These are phyloP conservation scores for Ascoidea rubescens DNA, from an alignment of 805 yeast species.

Conservation along the genomic window DNA sequence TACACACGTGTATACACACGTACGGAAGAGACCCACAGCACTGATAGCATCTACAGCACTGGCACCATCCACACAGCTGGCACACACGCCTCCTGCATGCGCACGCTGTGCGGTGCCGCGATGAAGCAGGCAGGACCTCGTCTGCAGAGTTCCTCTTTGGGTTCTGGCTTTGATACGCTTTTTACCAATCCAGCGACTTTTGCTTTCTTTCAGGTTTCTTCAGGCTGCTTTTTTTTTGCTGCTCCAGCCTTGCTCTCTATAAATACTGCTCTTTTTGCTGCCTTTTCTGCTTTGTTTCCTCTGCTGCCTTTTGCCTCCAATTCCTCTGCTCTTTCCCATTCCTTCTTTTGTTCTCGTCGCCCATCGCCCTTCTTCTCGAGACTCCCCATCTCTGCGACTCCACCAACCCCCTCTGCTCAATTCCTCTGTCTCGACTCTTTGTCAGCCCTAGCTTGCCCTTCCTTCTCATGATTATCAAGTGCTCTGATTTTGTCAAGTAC, in stretches of 20 bases:
- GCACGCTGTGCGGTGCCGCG: no score
- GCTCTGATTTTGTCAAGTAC: not conserved
- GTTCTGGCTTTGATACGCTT: no score
- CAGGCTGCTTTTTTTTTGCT: constrained; percentile 1
- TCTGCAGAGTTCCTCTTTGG: no score
- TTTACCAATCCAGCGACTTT: not conserved
- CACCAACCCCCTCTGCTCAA: not conserved
- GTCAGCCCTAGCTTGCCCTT: no score
- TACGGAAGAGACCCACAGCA: no score
- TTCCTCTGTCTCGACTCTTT: not conserved
- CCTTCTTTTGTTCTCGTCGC: not conserved
- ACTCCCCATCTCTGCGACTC: not conserved
- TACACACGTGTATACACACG: no score
- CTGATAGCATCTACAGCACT: no score
- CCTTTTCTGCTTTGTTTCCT: not conserved
- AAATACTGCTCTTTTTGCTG: no score
- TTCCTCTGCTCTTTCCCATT: not conserved
- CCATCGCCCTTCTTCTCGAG: not conserved
- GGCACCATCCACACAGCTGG: no score
- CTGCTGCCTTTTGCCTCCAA: not conserved
- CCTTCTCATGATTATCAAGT: not conserved
- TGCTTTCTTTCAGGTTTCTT: not conserved
- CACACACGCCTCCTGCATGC: no score
- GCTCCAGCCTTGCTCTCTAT: not conserved
- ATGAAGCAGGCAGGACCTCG: no score